Conservation (phyloP, 2,329 filamentous ascomycete species). For the Alternaria sp. region DNA sequence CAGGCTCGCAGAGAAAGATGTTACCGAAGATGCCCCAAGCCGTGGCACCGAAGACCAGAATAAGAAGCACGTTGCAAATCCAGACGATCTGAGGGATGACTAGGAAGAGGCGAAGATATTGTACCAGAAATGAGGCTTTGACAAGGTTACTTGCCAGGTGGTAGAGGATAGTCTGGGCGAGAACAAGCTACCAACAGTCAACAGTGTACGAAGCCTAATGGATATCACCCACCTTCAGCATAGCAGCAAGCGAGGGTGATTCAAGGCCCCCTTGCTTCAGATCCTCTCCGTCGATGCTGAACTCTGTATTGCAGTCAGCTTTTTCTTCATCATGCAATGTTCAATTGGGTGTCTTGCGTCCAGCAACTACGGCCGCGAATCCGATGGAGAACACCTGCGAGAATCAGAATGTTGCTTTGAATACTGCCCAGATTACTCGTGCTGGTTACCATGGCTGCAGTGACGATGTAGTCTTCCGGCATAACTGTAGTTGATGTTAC, state of each 20-base stretch:
- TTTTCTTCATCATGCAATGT: neutral
- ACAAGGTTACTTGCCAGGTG: conserved; percentile 40
- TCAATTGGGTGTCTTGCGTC: conserved; percentile 16
- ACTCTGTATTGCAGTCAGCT: conserved; percentile 14
- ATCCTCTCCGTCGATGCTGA: conserved; percentile 1
- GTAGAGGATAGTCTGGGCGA: conserved; percentile 40
- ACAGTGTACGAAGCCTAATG: neutral
- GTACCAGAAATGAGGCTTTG: conserved; percentile 41
- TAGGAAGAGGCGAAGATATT: conserved; percentile 40
- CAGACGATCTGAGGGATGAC: conserved; percentile 5
- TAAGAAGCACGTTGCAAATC: conserved; percentile 24
- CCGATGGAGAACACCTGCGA: conserved; percentile 35
- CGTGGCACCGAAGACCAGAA: conserved; percentile 23
- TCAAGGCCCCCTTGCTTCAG: neutral
- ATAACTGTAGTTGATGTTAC: conserved; percentile 12
- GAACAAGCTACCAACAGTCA: conserved; percentile 32
- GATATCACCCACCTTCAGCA: conserved; percentile 7
- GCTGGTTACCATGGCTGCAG: conserved; percentile 30
- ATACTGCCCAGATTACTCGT: neutral
- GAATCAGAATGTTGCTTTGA: conserved; percentile 2
- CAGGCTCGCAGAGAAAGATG: conserved; percentile 37
- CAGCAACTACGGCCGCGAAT: conserved; percentile 32
- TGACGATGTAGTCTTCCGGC: conserved; percentile 39
- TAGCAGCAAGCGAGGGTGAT: conserved; percentile 10
- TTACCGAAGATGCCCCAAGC: conserved; percentile 38